Evolutionary conservation across 768 basidiomycete species (phyloP).

Genomic region (Crepidotus variabilis): DNA sequence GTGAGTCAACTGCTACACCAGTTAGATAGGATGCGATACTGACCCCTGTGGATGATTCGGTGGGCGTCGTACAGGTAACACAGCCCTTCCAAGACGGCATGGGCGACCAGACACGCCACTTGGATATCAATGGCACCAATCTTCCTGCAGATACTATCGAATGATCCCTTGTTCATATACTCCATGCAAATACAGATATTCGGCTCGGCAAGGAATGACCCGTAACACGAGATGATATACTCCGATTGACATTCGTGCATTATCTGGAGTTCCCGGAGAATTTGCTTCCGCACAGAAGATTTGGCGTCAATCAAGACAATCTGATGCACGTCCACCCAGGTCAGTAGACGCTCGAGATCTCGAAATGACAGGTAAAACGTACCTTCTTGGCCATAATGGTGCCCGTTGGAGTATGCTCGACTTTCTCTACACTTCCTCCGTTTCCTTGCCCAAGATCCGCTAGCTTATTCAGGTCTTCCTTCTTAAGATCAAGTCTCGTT

Average conservation of each 20-base stretch:
- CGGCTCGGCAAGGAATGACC: constrained; percentile 93
- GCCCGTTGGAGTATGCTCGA: constrained; percentile 86
- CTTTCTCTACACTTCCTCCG: constrained; percentile 95
- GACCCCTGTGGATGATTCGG: constrained; percentile 97
- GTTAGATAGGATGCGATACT: constrained; percentile 18
- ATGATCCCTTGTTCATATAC: constrained; percentile 88
- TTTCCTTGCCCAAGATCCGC: constrained; percentile 94
- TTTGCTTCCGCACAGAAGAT: constrained; percentile 93
- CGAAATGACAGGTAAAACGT: not conserved
- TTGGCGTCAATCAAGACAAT: constrained; percentile 96
- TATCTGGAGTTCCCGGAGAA: constrained; percentile 95
- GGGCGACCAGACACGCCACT: constrained; percentile 89
- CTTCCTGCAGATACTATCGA: constrained; percentile 94
- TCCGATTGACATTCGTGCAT: constrained; percentile 95
- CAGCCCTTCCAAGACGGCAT: constrained; percentile 90
- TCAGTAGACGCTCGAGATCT: constrained; percentile 1
- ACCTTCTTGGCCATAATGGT: constrained; percentile 99
- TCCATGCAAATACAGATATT: constrained; percentile 99
- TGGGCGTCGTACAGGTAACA: constrained; percentile 97
- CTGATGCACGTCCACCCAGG: constrained; percentile 32
- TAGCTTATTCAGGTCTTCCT: constrained; percentile 87
- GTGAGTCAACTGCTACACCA: not conserved
- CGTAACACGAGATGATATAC: constrained; percentile 96
- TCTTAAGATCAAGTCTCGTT: constrained; percentile 56
- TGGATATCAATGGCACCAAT: constrained; percentile 90